A percentile compares a stretch with the other conserved stretches of the same genome.
These are phyloP conservation scores for Colletotrichum acutatum DNA, from an alignment of 2,329 filamentous ascomycete species.

Conservation along the genomic window DNA sequence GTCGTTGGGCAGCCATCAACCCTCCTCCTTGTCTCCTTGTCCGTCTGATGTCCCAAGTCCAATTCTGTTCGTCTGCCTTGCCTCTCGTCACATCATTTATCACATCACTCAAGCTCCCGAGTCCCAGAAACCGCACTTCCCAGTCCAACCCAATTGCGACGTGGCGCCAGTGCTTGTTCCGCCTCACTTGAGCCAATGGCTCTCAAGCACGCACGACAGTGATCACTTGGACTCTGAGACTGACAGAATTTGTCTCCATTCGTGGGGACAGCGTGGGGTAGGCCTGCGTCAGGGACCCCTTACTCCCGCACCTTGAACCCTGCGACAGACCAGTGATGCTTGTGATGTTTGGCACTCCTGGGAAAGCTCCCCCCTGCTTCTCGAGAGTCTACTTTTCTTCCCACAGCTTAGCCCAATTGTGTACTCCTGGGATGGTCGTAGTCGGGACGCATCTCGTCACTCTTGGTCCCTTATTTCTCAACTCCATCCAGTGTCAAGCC, in stretches of 20 bases:
- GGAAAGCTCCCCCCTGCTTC: conserved; percentile 30
- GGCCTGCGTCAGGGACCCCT: conserved; percentile 34
- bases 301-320: conserved; percentile 31
- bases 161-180: conserved; percentile 36
- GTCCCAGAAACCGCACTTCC: conserved; percentile 20
- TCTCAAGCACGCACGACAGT: conserved; percentile 31
- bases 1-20: conserved; percentile 37
- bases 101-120: conserved; percentile 5
- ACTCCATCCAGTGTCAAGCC: conserved; percentile 22
- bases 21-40: conserved; percentile 20
- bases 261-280: conserved; percentile 35
- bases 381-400: conserved; percentile 26
- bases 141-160: conserved; percentile 36
- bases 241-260: conserved; percentile 24
- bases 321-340: conserved; percentile 30
- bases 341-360: conserved; percentile 29
- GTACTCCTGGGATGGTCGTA: conserved; percentile 14
- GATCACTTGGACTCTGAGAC: conserved; percentile 33
- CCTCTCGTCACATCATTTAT: conserved; percentile 14
- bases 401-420: conserved; percentile 22
- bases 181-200: conserved; percentile 35
- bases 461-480: conserved; percentile 21
- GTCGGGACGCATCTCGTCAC: conserved; percentile 24
- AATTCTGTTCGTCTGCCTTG: not conserved
- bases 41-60: conserved; percentile 22